Evolutionary conservation across 2,329 filamentous ascomycete genomes (phyloP).

Genomic region (Hypoxylon sp.): DNA sequence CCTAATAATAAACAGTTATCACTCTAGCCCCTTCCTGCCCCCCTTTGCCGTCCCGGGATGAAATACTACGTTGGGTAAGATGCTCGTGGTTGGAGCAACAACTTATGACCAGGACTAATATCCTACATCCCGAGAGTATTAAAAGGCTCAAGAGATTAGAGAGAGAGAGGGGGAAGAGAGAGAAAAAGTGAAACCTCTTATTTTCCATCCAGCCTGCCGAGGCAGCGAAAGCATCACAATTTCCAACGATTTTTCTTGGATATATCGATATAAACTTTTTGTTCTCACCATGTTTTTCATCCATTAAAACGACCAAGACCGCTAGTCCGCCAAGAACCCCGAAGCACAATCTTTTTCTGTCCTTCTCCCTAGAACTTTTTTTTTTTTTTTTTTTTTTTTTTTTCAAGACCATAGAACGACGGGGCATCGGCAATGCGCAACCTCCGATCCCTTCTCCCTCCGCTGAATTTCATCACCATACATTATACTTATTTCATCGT

Average conservation of each 20-base stretch:
- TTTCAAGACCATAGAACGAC: slow-evolving; percentile 10
- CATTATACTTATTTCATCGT: slow-evolving; percentile 75
- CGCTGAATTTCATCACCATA: slow-evolving; percentile 71
- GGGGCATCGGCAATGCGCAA: slow-evolving; percentile 37
- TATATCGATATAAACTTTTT: background rate
- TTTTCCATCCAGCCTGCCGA: background rate
- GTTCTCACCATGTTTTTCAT: too few relatives aligned
- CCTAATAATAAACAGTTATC: background rate
- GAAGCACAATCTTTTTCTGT: background rate
- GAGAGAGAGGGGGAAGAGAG: background rate
- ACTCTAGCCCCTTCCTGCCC: slow-evolving; percentile 11
- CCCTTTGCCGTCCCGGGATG: slow-evolving; percentile 8
- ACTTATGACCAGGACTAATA: slow-evolving; percentile 4
- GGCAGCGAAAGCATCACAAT: background rate
- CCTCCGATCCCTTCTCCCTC: slow-evolving; percentile 51
- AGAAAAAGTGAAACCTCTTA: background rate
- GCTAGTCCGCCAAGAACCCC: background rate
- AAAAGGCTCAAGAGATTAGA: slow-evolving; percentile 2
- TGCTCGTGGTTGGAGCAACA: background rate
- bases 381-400: background rate
- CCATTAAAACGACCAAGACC: background rate
- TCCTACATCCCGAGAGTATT: background rate
- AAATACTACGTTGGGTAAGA: slow-evolving; percentile 8
- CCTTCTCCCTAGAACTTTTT: background rate
- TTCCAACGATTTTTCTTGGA: background rate